Base-by-base conservation (phyloP, 768 basidiomycete species). In the Boletus rubescentipes region DNA sequence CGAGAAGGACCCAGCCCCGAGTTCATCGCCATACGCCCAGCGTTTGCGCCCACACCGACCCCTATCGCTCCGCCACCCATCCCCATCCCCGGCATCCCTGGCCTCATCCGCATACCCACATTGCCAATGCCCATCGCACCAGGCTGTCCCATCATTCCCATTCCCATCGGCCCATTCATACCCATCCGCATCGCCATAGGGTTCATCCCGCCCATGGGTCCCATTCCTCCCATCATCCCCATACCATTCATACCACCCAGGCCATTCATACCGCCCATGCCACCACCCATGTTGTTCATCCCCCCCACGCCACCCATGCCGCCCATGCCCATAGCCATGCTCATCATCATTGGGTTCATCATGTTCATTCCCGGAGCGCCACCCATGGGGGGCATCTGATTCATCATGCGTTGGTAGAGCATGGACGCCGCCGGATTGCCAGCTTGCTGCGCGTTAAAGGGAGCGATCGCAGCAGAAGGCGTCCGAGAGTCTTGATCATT, bases 321-420 rank as follows among this genome's bases (percentile, higher is more conserved):
- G 18, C 73, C 73, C 78, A 79, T 79, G 1, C 75, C 76, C 72
- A 75, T 76, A 11, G 70, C 73, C 79, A 80, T 77, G 12, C 75
- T 75, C 68, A 76, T 75, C 67, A 72, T 73, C 69, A 70, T 72
- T 66, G 80, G 72, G 42, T 72, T 81, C 64, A 75, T 73, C 78
- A 83, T 79, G 16, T 76, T 77, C 75, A 80, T 77, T 23, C 71
- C 70, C 61, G 77, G 74, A 63, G 75, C 73, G 14, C 68, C 70
- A 46, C 70, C 71, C 73, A 79, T 79, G 62, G 77, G 73, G 0
- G 76, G 77, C 54, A 79, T 71, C 37, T 68, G 67, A 37, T 64
- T 65, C 70, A 67, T 70, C 70, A 69, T 72, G 21, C 69, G 64
- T n/a, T 70, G 72, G 38, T 73, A 71, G 51, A 69, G 57, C 67